These are phyloP conservation scores for Cerioporus squamosus DNA, from an alignment of 1,284 basidiomycete genomes.

Conservation along the genomic window DNA sequence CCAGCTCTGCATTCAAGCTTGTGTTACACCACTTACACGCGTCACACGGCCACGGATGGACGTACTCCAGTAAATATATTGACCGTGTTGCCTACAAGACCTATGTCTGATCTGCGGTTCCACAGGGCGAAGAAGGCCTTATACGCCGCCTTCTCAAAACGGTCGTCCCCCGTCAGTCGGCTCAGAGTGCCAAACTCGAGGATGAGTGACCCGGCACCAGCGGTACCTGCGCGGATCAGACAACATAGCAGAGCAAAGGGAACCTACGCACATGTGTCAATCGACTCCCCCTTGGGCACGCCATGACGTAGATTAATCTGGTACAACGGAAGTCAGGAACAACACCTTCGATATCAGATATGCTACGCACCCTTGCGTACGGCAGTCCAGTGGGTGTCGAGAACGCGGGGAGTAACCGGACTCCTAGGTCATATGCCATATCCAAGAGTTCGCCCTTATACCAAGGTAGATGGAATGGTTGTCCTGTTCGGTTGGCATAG, in stretches of 20 bases:
- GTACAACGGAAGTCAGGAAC: conserved; percentile 7
- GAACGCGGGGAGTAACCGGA: conserved; percentile 87
- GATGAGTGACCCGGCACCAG: conserved; percentile 90
- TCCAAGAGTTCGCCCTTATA: conserved; percentile 76
- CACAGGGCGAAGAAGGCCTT: conserved; percentile 92
- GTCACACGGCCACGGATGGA: conserved; percentile 22
- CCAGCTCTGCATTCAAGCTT: conserved; percentile 55
- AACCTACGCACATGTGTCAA: conserved; percentile 71
- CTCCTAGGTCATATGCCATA: conserved; percentile 85
- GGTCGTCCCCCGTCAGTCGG: conserved; percentile 83
- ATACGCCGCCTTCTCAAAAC: conserved; percentile 84
- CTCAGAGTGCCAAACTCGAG: conserved; percentile 92
- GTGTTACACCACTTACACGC: conserved; percentile 8
- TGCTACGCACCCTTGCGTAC: conserved; percentile 72
- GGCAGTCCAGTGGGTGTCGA: conserved; percentile 87
- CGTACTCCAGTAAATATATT: conserved; percentile 78
- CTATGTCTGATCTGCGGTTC: conserved; percentile 84
- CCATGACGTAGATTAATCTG: conserved; percentile 81
- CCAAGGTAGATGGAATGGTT: conserved; percentile 77
- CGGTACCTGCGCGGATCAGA: conserved; percentile 61
- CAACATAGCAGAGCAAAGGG: not conserved
- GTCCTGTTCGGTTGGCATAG: conserved; percentile 68
- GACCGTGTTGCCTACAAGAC: conserved; percentile 88
- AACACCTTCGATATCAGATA: not conserved
- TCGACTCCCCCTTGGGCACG: conserved; percentile 67